Evolutionary conservation across 805 yeast species (phyloP).

Genomic region (Huiozyma naganishii): DNA sequence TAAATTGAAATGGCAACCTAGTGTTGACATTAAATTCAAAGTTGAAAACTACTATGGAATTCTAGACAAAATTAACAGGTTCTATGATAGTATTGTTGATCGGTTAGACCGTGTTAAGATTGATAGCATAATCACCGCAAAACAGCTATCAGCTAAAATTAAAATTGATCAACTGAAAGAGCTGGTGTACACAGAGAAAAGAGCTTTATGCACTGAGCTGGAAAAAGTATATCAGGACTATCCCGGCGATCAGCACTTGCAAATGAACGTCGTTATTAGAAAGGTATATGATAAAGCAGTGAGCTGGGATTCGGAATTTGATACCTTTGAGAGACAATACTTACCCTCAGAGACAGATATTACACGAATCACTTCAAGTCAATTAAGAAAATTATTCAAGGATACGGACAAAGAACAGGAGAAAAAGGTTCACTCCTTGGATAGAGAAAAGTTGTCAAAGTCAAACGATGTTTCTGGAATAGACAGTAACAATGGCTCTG

Average conservation of each 20-base stretch:
- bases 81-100: constrained; percentile 63
- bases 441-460: neutral
- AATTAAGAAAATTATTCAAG: constrained; percentile 57
- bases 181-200: constrained; percentile 42
- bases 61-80: constrained; percentile 39
- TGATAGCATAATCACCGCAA: constrained; percentile 61
- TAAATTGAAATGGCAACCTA: constrained; percentile 60
- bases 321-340: constrained; percentile 64
- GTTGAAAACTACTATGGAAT: constrained; percentile 49
- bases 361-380: constrained; percentile 80
- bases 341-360: constrained; percentile 91
- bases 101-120: constrained; percentile 66
- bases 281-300: constrained; percentile 73
- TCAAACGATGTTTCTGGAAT: neutral
- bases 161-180: constrained; percentile 48
- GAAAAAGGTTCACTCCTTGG: neutral
- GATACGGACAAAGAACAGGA: neutral
- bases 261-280: constrained; percentile 58
- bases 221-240: constrained; percentile 44
- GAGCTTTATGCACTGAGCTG: constrained; percentile 34
- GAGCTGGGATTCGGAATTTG: constrained; percentile 77
- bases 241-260: constrained; percentile 53
- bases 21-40: constrained; percentile 57
- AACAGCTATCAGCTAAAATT: constrained; percentile 55
- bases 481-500: neutral